Evolutionary conservation across 805 yeast species (phyloP), one percentile per base, ranked within the genome.

Genomic region (Lachancea quebecensis): DNA sequence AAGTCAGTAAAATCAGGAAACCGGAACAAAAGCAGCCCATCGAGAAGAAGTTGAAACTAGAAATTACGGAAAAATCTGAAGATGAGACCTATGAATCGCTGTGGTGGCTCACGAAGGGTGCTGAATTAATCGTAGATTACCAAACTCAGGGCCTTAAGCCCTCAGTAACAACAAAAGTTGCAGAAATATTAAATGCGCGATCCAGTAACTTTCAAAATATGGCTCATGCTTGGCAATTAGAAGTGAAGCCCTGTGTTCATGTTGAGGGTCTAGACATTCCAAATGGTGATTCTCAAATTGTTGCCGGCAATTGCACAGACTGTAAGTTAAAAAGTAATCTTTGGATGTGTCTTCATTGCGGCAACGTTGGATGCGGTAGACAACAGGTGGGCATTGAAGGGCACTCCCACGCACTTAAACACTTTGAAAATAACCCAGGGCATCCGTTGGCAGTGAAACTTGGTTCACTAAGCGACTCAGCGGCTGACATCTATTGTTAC

Each of bases 381-480:
- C 81, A 81, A 29, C 99, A 93, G 64, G 87, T 85, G 59, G 99
- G 98, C 31, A 78, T 85, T 10, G 83, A 89, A n/a, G 99, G 99
- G 5, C 79, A 91, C 59, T 81, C 95, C 0, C 99, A 93, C 63
- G 98, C 95, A 0, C 67, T 91, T 48, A 60, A 65, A 0, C 99
- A 93, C 65, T 82, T 62, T 57, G 77, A 82, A 33, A 32, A 49
- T 0, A 42, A 58, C 10, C 53, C 77, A 0, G 71, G 70, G 0
- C 99, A 93, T 65, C 78, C 87, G 2, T 78, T 90, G 14, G 96
- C 97, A 0, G 85, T 90, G 7, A 93, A 93, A 58, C 67, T 93
- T 38, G 99, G 99, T 0, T 87, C 96, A 0, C 74, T 93, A 38
- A 81, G 95, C 1, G 72, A 80, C 2, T 83, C 81, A 17, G 79